Conservation (phyloP, 1,284 basidiomycete genomes). For the Trametes versicolor region DNA sequence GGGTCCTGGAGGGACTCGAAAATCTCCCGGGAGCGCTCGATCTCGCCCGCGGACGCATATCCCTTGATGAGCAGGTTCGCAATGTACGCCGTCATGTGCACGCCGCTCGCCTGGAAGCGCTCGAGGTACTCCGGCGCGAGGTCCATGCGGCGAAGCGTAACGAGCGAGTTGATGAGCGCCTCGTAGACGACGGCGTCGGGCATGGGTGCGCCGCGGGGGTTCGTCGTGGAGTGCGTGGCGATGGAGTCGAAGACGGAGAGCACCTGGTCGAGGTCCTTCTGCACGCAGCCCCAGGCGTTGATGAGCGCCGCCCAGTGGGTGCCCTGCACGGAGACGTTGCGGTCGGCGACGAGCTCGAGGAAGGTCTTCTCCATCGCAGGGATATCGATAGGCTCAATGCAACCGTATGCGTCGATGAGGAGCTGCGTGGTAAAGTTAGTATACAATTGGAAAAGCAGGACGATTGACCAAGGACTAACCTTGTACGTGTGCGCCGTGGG, state of each 20-base stretch:
- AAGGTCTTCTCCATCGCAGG: conserved; percentile 82
- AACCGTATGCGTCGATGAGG: conserved; percentile 91
- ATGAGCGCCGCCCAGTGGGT: conserved; percentile 95
- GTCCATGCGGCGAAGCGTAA: conserved; percentile 83
- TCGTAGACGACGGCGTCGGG: conserved; percentile 93
- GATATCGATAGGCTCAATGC: conserved; percentile 87
- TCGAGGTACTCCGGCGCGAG: conserved; percentile 78
- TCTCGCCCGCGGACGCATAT: conserved; percentile 78
- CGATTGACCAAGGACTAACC: conserved; percentile 51
- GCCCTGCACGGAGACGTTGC: conserved; percentile 72
- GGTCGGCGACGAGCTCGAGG: conserved; percentile 61
- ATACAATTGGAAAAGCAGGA: conserved; percentile 5
- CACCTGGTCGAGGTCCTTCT: conserved; percentile 83
- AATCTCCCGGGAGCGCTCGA: conserved; percentile 76
- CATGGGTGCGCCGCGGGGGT: conserved; percentile 45
- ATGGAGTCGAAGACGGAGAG: conserved; percentile 86
- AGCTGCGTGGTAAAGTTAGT: conserved; percentile 59
- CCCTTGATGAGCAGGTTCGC: conserved; percentile 94
- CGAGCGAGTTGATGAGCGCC: conserved; percentile 89
- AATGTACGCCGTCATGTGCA: conserved; percentile 96
- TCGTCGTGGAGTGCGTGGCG: conserved; percentile 56
- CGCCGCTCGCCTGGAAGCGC: conserved; percentile 69
- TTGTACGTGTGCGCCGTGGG: conserved; percentile 95
- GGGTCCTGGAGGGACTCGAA: conserved; percentile 94
- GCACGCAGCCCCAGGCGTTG: conserved; percentile 88